Conservation (phyloP, 2,329 filamentous ascomycete species). For the Ascochyta fabae region DNA sequence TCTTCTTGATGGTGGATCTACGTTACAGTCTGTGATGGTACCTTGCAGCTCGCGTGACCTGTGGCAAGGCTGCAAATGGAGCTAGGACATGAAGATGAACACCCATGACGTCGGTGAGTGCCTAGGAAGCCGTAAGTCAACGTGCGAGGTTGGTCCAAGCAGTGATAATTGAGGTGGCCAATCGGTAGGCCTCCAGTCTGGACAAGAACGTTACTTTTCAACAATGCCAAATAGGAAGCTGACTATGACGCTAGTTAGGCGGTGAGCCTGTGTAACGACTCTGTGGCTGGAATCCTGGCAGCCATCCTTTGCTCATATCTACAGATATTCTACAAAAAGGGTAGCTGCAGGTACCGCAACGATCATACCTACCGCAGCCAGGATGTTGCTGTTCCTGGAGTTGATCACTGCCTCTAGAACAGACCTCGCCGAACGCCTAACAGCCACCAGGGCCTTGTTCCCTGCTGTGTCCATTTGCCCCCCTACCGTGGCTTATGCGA, state of each 20-base stretch:
- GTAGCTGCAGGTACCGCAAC: conserved; percentile 13
- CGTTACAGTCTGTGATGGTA: conserved; percentile 22
- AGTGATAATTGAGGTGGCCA: conserved; percentile 18
- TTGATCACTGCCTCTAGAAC: conserved; percentile 1
- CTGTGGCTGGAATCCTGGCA: background rate
- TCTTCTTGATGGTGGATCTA: conserved; percentile 4
- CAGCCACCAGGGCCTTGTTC: background rate
- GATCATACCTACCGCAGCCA: conserved; percentile 7
- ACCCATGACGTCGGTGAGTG: conserved; percentile 11
- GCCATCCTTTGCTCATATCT: background rate
- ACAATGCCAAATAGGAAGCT: conserved; percentile 18
- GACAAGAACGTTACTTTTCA: conserved; percentile 22
- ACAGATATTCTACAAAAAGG: background rate
- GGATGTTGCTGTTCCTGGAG: conserved; percentile 6
- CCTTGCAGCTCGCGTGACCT: conserved; percentile 30
- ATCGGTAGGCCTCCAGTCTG: conserved; percentile 31
- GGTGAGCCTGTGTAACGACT: conserved; percentile 35
- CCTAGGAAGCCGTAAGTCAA: background rate
- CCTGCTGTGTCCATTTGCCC: background rate
- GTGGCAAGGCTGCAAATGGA: conserved; percentile 8
- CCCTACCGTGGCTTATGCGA: background rate
- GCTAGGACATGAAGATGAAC: conserved; percentile 3
- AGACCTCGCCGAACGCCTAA: conserved; percentile 2
- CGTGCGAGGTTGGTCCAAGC: background rate
- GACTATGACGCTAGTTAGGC: conserved; percentile 26